Evolutionary conservation across 192 early-diverging fungal genomes (phyloP).

Genomic region (Entomortierella parvispora): DNA sequence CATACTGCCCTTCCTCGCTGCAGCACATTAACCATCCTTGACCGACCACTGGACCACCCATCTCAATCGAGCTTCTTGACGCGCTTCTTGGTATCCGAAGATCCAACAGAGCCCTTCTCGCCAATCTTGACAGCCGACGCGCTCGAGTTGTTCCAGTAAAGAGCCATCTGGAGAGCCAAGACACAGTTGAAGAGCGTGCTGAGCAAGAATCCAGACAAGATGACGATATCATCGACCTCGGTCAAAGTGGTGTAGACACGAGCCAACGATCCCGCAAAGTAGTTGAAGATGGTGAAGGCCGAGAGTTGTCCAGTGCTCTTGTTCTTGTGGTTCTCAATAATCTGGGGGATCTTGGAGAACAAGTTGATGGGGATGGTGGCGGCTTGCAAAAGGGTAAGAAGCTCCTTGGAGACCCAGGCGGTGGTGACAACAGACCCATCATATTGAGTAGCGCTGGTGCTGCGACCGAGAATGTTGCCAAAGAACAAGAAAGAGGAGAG

Average conservation of each 20-base stretch:
- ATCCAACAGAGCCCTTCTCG: constrained; percentile 10
- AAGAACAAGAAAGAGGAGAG: constrained; percentile 53
- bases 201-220: constrained; percentile 75
- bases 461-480: constrained; percentile 28
- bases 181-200: constrained; percentile 82
- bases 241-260: constrained; percentile 93
- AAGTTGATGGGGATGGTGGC: constrained; percentile 82
- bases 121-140: constrained; percentile 9
- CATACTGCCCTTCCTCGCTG: constrained; percentile 27
- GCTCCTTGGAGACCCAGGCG: constrained; percentile 59
- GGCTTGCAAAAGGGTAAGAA: constrained; percentile 77
- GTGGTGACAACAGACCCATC: constrained; percentile 57
- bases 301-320: constrained; percentile 91
- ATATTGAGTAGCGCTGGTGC: constrained; percentile 21
- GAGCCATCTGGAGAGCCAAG: constrained; percentile 79
- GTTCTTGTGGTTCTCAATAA: constrained; percentile 83
- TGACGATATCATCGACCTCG: constrained; percentile 85
- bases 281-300: constrained; percentile 89
- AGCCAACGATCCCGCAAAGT: constrained; percentile 86
- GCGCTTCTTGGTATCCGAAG: constrained; percentile 40
- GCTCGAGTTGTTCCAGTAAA: constrained; percentile 73
- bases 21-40: constrained; percentile 22
- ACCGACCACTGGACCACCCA: constrained; percentile 51
- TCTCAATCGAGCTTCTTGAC: constrained; percentile 53
- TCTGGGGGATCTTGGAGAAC: constrained; percentile 90